Conservation (phyloP, 225 moss, liverwort and hornwort genomes). For the Straminergon stramineum region DNA sequence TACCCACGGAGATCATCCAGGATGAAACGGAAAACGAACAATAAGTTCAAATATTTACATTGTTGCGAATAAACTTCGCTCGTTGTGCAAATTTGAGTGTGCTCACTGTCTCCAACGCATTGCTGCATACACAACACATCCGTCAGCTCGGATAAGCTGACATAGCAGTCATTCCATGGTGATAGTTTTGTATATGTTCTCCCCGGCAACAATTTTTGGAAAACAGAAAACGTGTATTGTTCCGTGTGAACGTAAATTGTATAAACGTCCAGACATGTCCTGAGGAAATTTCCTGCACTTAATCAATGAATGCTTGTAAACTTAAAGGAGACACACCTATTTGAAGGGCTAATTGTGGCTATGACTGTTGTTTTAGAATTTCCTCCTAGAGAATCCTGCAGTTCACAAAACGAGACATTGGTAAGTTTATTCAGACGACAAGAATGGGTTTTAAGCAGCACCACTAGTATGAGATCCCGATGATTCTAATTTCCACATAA, state of each 20-base stretch:
- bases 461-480: not conserved
- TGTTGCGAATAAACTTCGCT: slow-evolving; percentile 88
- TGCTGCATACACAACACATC: slow-evolving; percentile 18
- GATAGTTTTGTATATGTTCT: not conserved
- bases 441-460: not conserved
- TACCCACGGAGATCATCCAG: not conserved
- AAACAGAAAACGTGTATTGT: not conserved
- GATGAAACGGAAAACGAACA: not conserved
- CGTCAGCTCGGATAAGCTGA: not conserved
- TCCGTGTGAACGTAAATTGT: not conserved
- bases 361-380: slow-evolving; percentile 96
- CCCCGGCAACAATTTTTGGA: not conserved
- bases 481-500: not conserved
- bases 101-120: slow-evolving; percentile 80
- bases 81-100: slow-evolving; percentile 94
- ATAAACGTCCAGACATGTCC: not conserved
- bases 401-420: not conserved
- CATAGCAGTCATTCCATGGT: not conserved
- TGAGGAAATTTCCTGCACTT: not conserved
- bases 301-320: not conserved
- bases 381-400: slow-evolving; percentile 90
- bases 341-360: slow-evolving; percentile 88
- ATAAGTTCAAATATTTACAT: slow-evolving; percentile 21
- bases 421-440: not conserved
- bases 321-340: slow-evolving; percentile 21